phyloP scores from a whole-genome alignment of 106 monocot species.

The Alisma plantagoaquatica region DNA sequence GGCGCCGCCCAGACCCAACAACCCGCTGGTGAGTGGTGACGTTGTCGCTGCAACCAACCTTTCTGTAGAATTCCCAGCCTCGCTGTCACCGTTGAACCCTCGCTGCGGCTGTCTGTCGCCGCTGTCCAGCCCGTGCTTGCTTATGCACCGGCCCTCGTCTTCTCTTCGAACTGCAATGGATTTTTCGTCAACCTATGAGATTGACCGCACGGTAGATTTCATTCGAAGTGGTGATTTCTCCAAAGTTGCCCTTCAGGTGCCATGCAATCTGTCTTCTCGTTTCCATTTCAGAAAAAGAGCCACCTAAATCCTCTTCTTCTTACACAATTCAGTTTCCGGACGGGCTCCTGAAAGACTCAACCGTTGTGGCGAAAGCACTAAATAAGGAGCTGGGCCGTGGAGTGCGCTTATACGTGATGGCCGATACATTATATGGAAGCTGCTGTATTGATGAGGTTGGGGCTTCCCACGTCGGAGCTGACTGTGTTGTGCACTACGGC shows the following conservation, averaged over 20 bases:
- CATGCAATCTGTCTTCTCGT: neutral
- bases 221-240: slow-evolving; percentile 42
- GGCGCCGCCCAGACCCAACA: too few species aligned
- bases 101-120: too few species aligned
- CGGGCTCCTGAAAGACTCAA: slow-evolving; percentile 70
- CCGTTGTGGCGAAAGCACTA: slow-evolving; percentile 48
- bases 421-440: slow-evolving; percentile 87
- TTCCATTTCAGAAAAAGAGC: neutral
- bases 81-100: too few species aligned
- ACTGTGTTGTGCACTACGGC: slow-evolving; percentile 90
- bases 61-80: too few species aligned
- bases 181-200: slow-evolving; percentile 55
- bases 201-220: slow-evolving; percentile 47
- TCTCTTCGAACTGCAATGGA: slow-evolving; percentile 27
- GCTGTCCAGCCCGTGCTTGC: too few species aligned
- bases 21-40: too few species aligned
- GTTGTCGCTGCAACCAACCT: too few species aligned
- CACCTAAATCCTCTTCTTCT: neutral
- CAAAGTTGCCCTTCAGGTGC: slow-evolving; percentile 65
- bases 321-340: slow-evolving; percentile 58
- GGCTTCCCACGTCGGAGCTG: slow-evolving; percentile 73
- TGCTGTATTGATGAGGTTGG: slow-evolving; percentile 97
- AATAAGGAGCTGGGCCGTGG: slow-evolving; percentile 44
- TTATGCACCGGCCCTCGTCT: neutral
- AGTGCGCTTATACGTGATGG: slow-evolving; percentile 77